A percentile compares a stretch with the other conserved stretches of the same genome.
phyloP scores from a whole-genome alignment of 345 rosid species.

The Bretschneidera sinensis region DNA sequence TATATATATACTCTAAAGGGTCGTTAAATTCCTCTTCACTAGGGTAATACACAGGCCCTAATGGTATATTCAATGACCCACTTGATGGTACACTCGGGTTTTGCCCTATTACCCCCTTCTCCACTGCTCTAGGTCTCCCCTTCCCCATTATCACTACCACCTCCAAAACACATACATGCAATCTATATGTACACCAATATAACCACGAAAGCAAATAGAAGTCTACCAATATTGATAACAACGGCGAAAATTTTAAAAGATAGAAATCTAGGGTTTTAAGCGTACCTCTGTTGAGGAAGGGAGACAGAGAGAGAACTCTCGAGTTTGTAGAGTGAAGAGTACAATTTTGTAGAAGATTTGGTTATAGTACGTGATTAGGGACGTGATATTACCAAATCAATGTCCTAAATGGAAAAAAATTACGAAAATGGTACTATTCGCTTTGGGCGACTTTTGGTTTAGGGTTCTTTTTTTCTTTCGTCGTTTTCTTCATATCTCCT shows the following conservation, averaged over 20 bases:
- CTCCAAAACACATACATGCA: slow-evolving; percentile 21
- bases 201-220: not conserved
- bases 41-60: slow-evolving; percentile 78
- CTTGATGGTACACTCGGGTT: slow-evolving; percentile 27
- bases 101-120: slow-evolving; percentile 62
- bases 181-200: slow-evolving; percentile 21
- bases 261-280: slow-evolving; percentile 47
- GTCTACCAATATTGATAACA: not conserved
- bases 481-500: too few relatives aligned
- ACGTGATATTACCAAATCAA: too few relatives aligned
- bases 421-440: too few relatives aligned
- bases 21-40: slow-evolving; percentile 75
- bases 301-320: slow-evolving; percentile 19
- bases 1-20: slow-evolving; percentile 73
- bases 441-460: too few relatives aligned
- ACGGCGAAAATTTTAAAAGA: not conserved
- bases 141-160: slow-evolving; percentile 61
- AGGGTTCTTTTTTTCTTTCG: too few relatives aligned
- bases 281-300: slow-evolving; percentile 32
- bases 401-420: too few relatives aligned
- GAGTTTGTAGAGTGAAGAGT: slow-evolving; percentile 18
- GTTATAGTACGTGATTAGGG: not conserved
- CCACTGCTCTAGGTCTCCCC: slow-evolving; percentile 81
- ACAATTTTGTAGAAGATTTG: slow-evolving; percentile 25
- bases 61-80: slow-evolving; percentile 42